Base-by-base conservation (phyloP, 441 rosid genomes). In the Arabidopsis lyrata region DNA sequence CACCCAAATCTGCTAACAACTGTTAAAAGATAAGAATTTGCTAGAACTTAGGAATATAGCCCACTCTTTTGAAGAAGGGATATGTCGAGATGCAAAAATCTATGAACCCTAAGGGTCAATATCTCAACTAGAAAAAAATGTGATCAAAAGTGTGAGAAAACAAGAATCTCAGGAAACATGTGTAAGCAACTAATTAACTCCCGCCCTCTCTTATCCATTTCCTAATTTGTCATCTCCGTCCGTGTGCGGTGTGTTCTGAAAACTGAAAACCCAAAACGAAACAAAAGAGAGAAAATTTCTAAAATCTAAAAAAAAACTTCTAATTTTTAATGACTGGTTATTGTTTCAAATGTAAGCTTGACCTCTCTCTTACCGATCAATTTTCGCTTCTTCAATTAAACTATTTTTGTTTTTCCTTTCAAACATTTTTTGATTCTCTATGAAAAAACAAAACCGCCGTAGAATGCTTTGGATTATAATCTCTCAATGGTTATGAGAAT, bases 391-490 rank as follows among this genome's bases (percentile, higher is more conserved):
- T 32, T 56, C 62, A 20, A 7, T 22, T 38, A 9, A 38, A 5
- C 27, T 2, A 45, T 15, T 6, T 32, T 50, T 10, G 12, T 24
- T 6, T 66, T 15, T 16, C 38, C 49, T 52, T 38, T 27, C 71
- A 66, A 66, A n/a, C 36, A 52, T 38, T 52, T 38, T 52, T 48
- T 48, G 57, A 14, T 47, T 45, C 68, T 64, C 12, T 13, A 75
- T 77, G 42, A 57, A 3, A 76, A 66, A 36, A 16, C 82, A 76
- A 66, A 66, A 2, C 24, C 5, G 84, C 82, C 49, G 79, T 74
- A 66, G 10, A 8, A 47, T 86, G 77, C 1, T 82, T 62, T 39
- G 41, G n/a, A 47, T 61, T 4, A 3, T 12, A 3, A 36, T 27
- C n/a, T 27, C n/a, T 44, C 9, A 18, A 34, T 22, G 41, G 24